These are phyloP conservation scores for Hymenoscyphus albidus DNA, from an alignment of 2,329 filamentous ascomycete genomes.

Conservation along the genomic window DNA sequence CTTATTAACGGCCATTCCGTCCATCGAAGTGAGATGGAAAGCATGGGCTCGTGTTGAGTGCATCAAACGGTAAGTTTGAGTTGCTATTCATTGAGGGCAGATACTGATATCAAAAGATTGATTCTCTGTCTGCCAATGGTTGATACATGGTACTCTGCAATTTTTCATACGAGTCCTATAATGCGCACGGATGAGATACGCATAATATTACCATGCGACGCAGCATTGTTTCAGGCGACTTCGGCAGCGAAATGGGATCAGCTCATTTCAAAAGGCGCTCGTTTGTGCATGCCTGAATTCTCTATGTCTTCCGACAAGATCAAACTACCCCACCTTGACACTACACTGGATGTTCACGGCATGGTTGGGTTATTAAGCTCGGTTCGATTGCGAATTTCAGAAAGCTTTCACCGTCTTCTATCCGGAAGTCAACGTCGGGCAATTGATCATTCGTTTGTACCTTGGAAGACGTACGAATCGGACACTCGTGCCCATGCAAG, in stretches of 20 bases:
- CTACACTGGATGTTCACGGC: constrained; percentile 30
- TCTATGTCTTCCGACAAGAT: constrained; percentile 31
- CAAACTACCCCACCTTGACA: constrained; percentile 34
- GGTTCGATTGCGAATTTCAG: constrained; percentile 41
- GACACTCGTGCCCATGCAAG: constrained; percentile 43
- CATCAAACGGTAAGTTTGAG: constrained; percentile 40
- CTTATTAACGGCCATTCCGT: constrained; percentile 42
- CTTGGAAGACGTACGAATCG: constrained; percentile 44
- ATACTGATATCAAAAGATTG: constrained; percentile 15
- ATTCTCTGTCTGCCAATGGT: constrained; percentile 24
- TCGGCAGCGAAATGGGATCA: constrained; percentile 23
- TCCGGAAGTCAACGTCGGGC: constrained; percentile 31
- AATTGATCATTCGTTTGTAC: constrained; percentile 39
- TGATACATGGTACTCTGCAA: constrained; percentile 27
- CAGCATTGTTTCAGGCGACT: constrained; percentile 22
- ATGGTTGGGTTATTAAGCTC: constrained; percentile 39
- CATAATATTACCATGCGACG: constrained; percentile 23
- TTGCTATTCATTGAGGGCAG: not conserved
- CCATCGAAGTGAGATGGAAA: constrained; percentile 47
- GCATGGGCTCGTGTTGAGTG: constrained; percentile 51
- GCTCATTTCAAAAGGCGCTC: constrained; percentile 25
- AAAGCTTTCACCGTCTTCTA: constrained; percentile 42
- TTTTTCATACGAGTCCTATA: constrained; percentile 22
- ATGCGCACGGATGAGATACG: constrained; percentile 21
- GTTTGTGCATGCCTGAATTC: constrained; percentile 24